These are phyloP conservation scores for Zygosaccharomyces sapae DNA, from an alignment of 1,139 yeast species.

Conservation along the genomic window DNA sequence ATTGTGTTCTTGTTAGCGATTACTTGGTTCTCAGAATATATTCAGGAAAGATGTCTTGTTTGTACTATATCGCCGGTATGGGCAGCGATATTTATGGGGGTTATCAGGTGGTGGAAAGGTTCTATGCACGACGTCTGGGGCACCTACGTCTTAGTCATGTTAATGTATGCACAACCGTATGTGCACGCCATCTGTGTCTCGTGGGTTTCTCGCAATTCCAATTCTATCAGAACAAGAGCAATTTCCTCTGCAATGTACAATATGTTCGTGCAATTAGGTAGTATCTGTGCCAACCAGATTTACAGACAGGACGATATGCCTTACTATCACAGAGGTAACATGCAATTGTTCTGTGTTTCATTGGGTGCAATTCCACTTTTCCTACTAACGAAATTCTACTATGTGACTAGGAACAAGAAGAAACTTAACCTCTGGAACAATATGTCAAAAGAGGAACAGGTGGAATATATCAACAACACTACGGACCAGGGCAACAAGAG, in stretches of 20 bases:
- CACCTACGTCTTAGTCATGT: slow-evolving; percentile 45
- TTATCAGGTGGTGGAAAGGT: slow-evolving; percentile 50
- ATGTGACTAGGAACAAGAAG: slow-evolving; percentile 44
- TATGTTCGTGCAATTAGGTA: slow-evolving; percentile 56
- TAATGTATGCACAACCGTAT: slow-evolving; percentile 43
- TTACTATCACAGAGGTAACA: slow-evolving; percentile 8
- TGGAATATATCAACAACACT: slow-evolving; percentile 42
- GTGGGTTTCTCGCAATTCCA: slow-evolving; percentile 59
- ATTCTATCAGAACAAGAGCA: slow-evolving; percentile 54
- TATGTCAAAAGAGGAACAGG: slow-evolving; percentile 47
- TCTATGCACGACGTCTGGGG: slow-evolving; percentile 47
- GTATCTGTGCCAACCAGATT: slow-evolving; percentile 33
- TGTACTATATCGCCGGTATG: slow-evolving; percentile 40
- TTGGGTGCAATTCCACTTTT: background rate
- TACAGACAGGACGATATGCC: slow-evolving; percentile 4
- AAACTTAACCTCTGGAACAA: slow-evolving; percentile 47
- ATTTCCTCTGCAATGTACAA: slow-evolving; percentile 60
- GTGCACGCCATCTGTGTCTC: slow-evolving; percentile 53
- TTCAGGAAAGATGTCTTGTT: slow-evolving; percentile 41
- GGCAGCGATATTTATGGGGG: slow-evolving; percentile 41
- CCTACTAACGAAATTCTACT: slow-evolving; percentile 39
- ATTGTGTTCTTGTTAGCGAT: slow-evolving; percentile 40
- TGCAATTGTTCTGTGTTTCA: slow-evolving; percentile 2
- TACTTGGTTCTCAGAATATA: slow-evolving; percentile 43
- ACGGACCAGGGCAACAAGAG: slow-evolving; percentile 53